phyloP scores from a whole-genome alignment of 2,329 filamentous ascomycete genomes.

The Alternaria tenuissima region DNA sequence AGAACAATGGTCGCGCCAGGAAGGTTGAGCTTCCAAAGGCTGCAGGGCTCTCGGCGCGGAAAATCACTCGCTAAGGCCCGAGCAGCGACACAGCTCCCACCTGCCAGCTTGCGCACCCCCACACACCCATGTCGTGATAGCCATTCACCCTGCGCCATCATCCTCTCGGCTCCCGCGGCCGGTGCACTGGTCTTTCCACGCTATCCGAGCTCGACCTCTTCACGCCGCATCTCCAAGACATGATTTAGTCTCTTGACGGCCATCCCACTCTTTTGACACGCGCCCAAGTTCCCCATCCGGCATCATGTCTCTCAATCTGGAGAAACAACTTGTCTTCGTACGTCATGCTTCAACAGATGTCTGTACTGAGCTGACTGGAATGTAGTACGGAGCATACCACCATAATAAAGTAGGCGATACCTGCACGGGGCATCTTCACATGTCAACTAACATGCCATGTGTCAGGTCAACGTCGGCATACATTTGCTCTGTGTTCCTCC shows the following conservation, averaged over 20 bases:
- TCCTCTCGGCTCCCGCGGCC: slow-evolving; percentile 27
- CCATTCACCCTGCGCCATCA: slow-evolving; percentile 30
- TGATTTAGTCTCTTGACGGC: slow-evolving; percentile 34
- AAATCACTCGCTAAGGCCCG: slow-evolving; percentile 26
- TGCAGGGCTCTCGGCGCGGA: slow-evolving; percentile 26
- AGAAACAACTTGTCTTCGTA: slow-evolving; percentile 85
- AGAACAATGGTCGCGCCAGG: slow-evolving; percentile 17
- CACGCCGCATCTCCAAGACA: slow-evolving; percentile 31
- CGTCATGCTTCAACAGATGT: slow-evolving; percentile 46
- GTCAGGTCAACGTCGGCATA: slow-evolving; percentile 76
- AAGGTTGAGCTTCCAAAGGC: slow-evolving; percentile 16
- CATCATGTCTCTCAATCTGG: slow-evolving; percentile 72
- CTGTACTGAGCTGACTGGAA: slow-evolving; percentile 23
- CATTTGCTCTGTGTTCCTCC: slow-evolving; percentile 82
- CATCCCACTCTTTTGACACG: slow-evolving; percentile 34
- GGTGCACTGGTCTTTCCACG: slow-evolving; percentile 17
- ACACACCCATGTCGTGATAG: slow-evolving; percentile 38
- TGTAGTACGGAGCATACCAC: slow-evolving; percentile 84
- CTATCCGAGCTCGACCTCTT: slow-evolving; percentile 2
- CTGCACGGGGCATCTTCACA: slow-evolving; percentile 14
- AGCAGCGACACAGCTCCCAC: slow-evolving; percentile 22
- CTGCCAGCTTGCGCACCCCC: slow-evolving; percentile 34
- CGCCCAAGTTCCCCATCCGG: slow-evolving; percentile 39
- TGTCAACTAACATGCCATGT: slow-evolving; percentile 35
- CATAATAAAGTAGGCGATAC: slow-evolving; percentile 67